phyloP scores from a whole-genome alignment of 805 yeast genomes.

The Dipodascus albidus region DNA sequence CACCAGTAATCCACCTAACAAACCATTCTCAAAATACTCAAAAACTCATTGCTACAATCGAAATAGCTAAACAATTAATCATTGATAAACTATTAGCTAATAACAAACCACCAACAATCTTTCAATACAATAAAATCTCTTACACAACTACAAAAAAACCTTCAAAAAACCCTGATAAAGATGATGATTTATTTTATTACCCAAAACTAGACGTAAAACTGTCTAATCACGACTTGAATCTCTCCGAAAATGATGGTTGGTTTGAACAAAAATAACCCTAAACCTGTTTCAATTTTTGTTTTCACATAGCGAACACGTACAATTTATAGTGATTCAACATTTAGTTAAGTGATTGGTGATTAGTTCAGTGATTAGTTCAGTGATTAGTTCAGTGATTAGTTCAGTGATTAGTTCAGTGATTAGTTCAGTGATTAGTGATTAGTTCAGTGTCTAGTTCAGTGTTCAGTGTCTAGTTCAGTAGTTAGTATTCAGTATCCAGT shows the following conservation, averaged over 20 bases:
- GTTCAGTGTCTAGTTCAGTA: too few relatives aligned
- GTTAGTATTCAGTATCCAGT: too few relatives aligned
- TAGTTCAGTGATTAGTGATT: too few relatives aligned
- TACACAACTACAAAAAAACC: not conserved
- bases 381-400: too few relatives aligned
- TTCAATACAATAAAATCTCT: slow-evolving; percentile 14
- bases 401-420: too few relatives aligned
- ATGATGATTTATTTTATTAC: not conserved
- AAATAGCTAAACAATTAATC: slow-evolving; percentile 11
- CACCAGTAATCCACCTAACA: not conserved
- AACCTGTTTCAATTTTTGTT: not conserved
- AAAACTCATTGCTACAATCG: slow-evolving; percentile 16
- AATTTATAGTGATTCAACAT: too few relatives aligned
- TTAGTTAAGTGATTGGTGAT: too few relatives aligned
- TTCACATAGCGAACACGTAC: too few relatives aligned
- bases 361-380: too few relatives aligned
- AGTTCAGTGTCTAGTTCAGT: too few relatives aligned
- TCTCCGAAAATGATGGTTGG: not conserved
- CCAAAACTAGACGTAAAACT: slow-evolving; percentile 7
- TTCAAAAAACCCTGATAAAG: not conserved
- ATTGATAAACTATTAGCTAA: not conserved
- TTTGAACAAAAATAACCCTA: not conserved
- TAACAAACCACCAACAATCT: slow-evolving; percentile 1
- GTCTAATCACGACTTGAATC: slow-evolving; percentile 9
- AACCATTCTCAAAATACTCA: slow-evolving; percentile 5